phyloP scores from a whole-genome alignment of 2,329 filamentous ascomycete species.

The Microsporum ferrugineum region DNA sequence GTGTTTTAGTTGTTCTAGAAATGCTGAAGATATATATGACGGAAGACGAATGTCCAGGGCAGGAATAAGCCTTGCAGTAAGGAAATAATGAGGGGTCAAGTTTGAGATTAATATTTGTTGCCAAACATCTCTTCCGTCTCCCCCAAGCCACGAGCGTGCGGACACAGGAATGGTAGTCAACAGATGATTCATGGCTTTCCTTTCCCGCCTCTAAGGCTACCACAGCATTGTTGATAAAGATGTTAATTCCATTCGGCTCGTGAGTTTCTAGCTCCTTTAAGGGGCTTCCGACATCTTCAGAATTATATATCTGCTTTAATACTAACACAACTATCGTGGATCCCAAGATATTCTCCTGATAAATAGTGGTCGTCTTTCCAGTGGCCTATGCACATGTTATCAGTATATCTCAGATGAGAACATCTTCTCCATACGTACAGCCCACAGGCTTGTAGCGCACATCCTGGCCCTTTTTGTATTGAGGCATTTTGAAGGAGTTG shows the following conservation, averaged over 20 bases:
- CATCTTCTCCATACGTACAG: too few relatives aligned
- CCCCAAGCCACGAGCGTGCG: constrained; percentile 10
- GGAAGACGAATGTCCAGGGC: constrained; percentile 41
- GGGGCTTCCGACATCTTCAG: constrained; percentile 39
- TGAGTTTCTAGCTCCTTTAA: constrained; percentile 42
- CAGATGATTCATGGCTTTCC: constrained; percentile 29
- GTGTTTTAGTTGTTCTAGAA: constrained; percentile 41
- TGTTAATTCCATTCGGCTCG: constrained; percentile 43
- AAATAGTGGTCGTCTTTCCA: too few relatives aligned
- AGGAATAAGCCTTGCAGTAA: constrained; percentile 44
- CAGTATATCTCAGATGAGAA: too few relatives aligned
- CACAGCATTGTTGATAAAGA: constrained; percentile 30
- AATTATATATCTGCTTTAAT: too few relatives aligned
- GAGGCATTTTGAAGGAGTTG: too few relatives aligned
- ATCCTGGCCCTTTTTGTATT: too few relatives aligned
- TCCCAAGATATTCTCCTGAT: too few relatives aligned
- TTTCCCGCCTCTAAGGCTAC: constrained; percentile 44
- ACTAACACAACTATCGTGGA: too few relatives aligned
- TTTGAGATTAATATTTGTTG: constrained; percentile 3
- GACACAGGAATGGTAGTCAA: constrained; percentile 14
- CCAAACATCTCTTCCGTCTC: constrained; percentile 3
- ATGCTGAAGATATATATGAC: constrained; percentile 47
- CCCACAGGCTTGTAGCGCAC: too few relatives aligned
- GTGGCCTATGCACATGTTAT: too few relatives aligned
- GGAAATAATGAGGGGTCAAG: constrained; percentile 35